phyloP scores from a whole-genome alignment of 768 basidiomycete genomes.

The Fibroporia radiculosa region DNA sequence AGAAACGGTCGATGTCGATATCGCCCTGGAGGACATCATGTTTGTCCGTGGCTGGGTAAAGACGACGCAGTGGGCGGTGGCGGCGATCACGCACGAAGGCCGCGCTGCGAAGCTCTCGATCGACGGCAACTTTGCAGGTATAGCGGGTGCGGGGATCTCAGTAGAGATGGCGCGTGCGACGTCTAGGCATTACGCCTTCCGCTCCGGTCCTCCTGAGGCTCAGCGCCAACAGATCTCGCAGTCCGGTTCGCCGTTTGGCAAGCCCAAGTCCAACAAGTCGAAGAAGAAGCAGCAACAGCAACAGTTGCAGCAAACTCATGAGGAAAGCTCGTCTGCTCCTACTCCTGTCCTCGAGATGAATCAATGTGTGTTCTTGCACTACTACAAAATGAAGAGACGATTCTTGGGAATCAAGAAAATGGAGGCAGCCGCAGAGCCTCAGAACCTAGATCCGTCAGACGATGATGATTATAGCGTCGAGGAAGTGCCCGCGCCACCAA shows the following conservation, averaged over 20 bases:
- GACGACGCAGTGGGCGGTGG: conserved; percentile 12
- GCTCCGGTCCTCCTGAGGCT: neutral
- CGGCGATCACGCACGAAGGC: conserved; percentile 6
- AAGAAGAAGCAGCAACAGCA: neutral
- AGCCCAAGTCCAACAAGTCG: too few species aligned
- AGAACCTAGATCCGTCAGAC: neutral
- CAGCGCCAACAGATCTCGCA: neutral
- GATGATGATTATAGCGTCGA: neutral
- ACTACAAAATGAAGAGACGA: conserved; percentile 11
- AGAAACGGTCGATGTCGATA: neutral
- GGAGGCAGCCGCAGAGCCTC: conserved; percentile 10
- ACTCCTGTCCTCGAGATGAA: too few species aligned
- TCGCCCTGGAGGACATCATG: conserved; percentile 6
- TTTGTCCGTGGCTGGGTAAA: conserved; percentile 13
- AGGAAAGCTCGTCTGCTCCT: too few species aligned
- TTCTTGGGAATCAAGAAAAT: neutral
- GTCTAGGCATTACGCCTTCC: neutral
- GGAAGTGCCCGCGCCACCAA: neutral
- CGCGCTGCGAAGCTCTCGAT: conserved; percentile 2
- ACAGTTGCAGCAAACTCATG: neutral
- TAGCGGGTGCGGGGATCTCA: neutral
- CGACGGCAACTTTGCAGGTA: neutral
- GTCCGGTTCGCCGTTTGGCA: neutral
- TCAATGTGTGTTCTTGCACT: conserved; percentile 12
- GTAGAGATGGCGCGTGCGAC: neutral